Base-by-base conservation (phyloP, 805 yeast genomes). In the Schizosaccharomyces japonicus region DNA sequence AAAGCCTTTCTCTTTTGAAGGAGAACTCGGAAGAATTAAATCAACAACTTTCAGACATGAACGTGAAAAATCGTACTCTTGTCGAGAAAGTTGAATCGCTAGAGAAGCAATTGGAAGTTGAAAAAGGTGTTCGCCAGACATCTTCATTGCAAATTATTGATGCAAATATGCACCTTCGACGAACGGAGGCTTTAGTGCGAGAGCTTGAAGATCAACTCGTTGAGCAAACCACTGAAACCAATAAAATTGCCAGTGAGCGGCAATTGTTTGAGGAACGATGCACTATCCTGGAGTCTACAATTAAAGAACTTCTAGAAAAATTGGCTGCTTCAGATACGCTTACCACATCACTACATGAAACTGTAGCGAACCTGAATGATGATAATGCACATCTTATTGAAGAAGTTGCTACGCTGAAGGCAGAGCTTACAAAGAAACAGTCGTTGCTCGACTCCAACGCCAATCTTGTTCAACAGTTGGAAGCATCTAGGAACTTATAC, bases 351-450 rank as follows among this genome's bases (percentile, higher is more conserved):
- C 23, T 36, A 11, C 42, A 36, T 36, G 42, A 36, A 13, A 19
- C 42, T 3, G 17, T 36, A 11, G 23, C 27, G 25, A 19, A 17
- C 13, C 27, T 36, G 26, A 25, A 36, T n/a, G 23, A 25, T 3
- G 42, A 36, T 10, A 36, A 36, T 10, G 17, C 42, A 3, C 27
- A 36, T 19, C 23, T 36, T 13, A 27, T 36, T 36, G 26, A 25
- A 7, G 42, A 36, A 36, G 26, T 36, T 13, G 42, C 42, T 15
- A n/a, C 5, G 4, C 23, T 36, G 10, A 36, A 36, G 23, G 17
- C 42, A 21, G 42, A 36, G n/a, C 42, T 36, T 36, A 23, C 27
- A 7, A 36, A 36, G 26, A 36, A 36, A 23, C 42, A 36, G 23
- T 25, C 42, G 17, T 19, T 36, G 6, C 17, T 36, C 13, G 42